Conservation (phyloP, 306 rosid species). For the Lagenaria siceraria region DNA sequence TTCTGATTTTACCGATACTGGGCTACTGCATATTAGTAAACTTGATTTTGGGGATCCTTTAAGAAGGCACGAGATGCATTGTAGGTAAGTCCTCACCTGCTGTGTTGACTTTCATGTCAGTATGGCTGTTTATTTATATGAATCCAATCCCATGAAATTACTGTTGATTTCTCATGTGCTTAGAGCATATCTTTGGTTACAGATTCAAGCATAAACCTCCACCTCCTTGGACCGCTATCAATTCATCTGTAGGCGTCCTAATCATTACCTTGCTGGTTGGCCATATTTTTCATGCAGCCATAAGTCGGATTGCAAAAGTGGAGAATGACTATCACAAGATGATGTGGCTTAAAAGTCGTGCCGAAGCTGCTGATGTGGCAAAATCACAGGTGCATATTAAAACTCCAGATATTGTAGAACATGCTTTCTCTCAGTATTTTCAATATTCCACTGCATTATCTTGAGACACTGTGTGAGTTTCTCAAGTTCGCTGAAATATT, state of each 20-base stretch:
- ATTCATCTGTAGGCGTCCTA: constrained; percentile 45
- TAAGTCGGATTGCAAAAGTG: constrained; percentile 60
- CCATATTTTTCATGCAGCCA: constrained; percentile 69
- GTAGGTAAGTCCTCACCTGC: constrained; percentile 46
- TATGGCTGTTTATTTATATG: not conserved
- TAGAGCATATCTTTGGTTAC: constrained; percentile 4
- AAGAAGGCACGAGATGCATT: constrained; percentile 95
- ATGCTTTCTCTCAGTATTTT: constrained; percentile 10
- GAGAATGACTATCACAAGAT: constrained; percentile 57
- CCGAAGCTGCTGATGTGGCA: constrained; percentile 98
- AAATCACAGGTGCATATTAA: constrained; percentile 64
- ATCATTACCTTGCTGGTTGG: constrained; percentile 77
- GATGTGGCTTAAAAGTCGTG: constrained; percentile 55
- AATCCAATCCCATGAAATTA: not conserved
- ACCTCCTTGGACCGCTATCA: constrained; percentile 66
- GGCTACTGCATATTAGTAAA: constrained; percentile 47
- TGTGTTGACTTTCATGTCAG: not conserved
- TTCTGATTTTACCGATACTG: constrained; percentile 63
- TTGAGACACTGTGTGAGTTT: not conserved
- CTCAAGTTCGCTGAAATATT: constrained; percentile 7
- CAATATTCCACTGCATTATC: not conserved
- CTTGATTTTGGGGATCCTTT: constrained; percentile 94
- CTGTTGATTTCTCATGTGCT: not conserved
- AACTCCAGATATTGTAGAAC: not conserved
- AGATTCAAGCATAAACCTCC: constrained; percentile 83